Base-by-base conservation (phyloP, 2,329 filamentous ascomycete species). In the Cercospora beticola region DNA sequence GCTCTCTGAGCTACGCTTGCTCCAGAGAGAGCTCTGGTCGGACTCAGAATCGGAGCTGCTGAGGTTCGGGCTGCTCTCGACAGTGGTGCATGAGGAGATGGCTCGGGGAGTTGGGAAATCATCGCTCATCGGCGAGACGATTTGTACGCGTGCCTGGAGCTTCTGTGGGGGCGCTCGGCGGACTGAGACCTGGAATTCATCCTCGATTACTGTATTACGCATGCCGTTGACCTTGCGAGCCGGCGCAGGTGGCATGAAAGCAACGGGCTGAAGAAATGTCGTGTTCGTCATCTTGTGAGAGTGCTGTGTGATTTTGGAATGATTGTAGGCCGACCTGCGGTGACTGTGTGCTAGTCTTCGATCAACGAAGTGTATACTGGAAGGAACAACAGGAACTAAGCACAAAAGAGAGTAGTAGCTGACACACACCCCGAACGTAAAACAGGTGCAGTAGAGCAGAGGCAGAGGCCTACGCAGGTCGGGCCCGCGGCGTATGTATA, bases 161-260 rank as follows among this genome's bases (percentile, higher is more conserved):
- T 71, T 74, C 36, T 76, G 74, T 23, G 78, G 73, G 52, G 72
- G 73, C 58, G 73, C 75, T 66, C 75, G 68, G 18, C 74, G 72
- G 31, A 77, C 68, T 2, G 77, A 78, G n/a, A 78, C 72, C 68
- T 80, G 78, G 12, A 78, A 74, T 58, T 82, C 81, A 75, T 89
- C 86, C 81, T 89, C 86, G 68, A 88, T 85, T 83, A 89, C 85
- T 71, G 87, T 88, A 86, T 89, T 89, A 86, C 89, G 86, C 71
- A 81, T 79, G 60, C 46, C 70, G 74, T 83, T 82, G 76, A 83
- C 84, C 76, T 83, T 71, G 70, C 70, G 84, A 81, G 78, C 86
- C 87, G 85, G 87, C 86, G 84, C 84, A 81, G 83, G 82, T 68
- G 85, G 82, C 76, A 78, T 82, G 81, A 86, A 88, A 69, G 82